A percentile compares a stretch with the other conserved stretches of the same genome.
Evolutionary conservation across 1,284 basidiomycete genomes (phyloP).

Genomic region (Thecaphora thlaspeos): DNA sequence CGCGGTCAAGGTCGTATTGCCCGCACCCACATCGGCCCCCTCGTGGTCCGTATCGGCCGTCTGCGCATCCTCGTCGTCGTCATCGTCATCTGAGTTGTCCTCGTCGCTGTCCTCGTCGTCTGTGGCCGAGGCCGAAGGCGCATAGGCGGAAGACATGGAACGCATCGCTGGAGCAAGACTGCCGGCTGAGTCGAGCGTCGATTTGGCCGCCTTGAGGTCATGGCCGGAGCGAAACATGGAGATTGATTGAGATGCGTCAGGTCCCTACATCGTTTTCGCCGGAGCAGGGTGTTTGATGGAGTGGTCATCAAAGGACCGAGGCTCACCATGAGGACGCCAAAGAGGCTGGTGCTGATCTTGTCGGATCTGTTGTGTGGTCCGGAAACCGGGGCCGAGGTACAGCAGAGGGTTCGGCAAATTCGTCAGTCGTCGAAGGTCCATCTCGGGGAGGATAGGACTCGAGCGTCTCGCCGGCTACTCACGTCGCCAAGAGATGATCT

Average conservation of each 20-base stretch:
- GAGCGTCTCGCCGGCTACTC: too few species aligned
- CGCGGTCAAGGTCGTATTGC: too few species aligned
- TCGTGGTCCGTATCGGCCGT: background rate
- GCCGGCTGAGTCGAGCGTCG: background rate
- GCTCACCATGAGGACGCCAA: background rate
- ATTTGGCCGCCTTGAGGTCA: background rate
- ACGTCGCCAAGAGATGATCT: conserved; percentile 13
- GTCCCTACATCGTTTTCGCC: too few species aligned
- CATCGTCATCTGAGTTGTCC: background rate
- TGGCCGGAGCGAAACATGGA: too few species aligned
- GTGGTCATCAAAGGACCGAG: too few species aligned
- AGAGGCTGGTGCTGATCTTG: background rate
- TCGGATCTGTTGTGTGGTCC: background rate
- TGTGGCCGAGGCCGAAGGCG: background rate
- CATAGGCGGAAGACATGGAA: background rate
- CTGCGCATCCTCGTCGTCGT: background rate
- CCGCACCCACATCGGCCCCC: too few species aligned
- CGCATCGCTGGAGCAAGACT: background rate
- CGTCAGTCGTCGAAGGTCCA: too few species aligned
- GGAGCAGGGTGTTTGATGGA: too few species aligned
- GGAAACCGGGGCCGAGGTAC: too few species aligned
- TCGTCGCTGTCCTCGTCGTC: background rate
- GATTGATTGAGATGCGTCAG: too few species aligned
- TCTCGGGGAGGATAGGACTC: too few species aligned
- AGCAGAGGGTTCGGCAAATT: too few species aligned